phyloP scores from a whole-genome alignment of 495 filamentous ascomycete genomes.

The Aspergillus carlsbadensis region DNA sequence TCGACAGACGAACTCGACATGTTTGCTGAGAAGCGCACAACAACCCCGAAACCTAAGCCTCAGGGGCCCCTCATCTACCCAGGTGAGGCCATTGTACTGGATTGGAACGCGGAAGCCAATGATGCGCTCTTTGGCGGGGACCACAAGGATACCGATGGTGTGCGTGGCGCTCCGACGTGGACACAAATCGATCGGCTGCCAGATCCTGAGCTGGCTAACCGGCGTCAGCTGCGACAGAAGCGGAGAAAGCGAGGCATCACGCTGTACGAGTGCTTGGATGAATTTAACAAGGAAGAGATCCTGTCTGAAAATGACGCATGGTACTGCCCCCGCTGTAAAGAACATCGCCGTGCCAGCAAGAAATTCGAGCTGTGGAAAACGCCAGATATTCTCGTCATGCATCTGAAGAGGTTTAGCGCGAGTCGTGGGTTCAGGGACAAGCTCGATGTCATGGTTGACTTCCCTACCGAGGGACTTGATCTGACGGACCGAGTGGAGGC shows the following conservation, averaged over 20 bases:
- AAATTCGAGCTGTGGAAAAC: conserved; percentile 96
- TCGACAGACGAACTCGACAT: conserved; percentile 30
- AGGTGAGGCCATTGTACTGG: conserved; percentile 79
- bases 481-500: conserved; percentile 74
- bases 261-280: conserved; percentile 87
- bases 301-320: conserved; percentile 92
- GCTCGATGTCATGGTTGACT: conserved; percentile 87
- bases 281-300: conserved; percentile 89
- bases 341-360: conserved; percentile 87
- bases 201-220: conserved; percentile 66
- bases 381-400: conserved; percentile 90
- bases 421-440: conserved; percentile 75
- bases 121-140: conserved; percentile 68
- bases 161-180: conserved; percentile 55
- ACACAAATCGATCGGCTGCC: conserved; percentile 47
- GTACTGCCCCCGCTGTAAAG: conserved; percentile 95
- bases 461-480: conserved; percentile 85
- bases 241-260: conserved; percentile 73
- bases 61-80: conserved; percentile 67
- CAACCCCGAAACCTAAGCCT: conserved; percentile 30
- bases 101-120: conserved; percentile 69
- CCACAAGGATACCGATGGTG: conserved; percentile 36
- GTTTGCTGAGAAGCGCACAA: conserved; percentile 19
- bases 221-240: conserved; percentile 54
- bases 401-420: conserved; percentile 91